Evolutionary conservation across 306 rosid genomes (phyloP), one percentile per base, ranked within the genome.

Genomic region (Cicer arietinum): DNA sequence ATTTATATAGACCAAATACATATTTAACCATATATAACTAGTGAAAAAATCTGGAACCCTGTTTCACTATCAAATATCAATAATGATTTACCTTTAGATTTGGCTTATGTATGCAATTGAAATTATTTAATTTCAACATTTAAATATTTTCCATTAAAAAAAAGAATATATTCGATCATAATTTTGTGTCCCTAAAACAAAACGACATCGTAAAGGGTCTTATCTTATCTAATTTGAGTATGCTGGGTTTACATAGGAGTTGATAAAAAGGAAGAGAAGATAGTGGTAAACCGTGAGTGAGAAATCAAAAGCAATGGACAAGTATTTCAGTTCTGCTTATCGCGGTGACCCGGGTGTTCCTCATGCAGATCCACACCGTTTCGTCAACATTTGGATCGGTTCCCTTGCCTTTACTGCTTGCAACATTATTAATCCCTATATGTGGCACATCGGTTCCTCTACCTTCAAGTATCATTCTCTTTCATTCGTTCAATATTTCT

Each of bases 291-390:
- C 62, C 18, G 48, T 17, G 13, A 8, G 8, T 11, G 61, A 64
- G 69, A 22, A 39, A 17, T 30, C 2, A 20, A 40, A 57, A 30
- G 42, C 6, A 4, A 90, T 89, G 97, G 97, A 94, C 87, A 94
- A 91, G 91, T 91, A 90, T 54, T 94, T 91, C 75, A 97, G 97
- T 13, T 89, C 89, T 35, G 93, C 98, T 1, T 94, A 91, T 67
- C 82, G 98, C 1, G 98, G 97, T 51, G 98, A 94, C 86, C 97
- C 97, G 1, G 98, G 96, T 1, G 90, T 94, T 42, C 97, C 97
- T 2, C 98, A 90, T 17, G 66, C 93, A 2, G 94, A 81, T 39
- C 78, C 87, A 4, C 86, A 82, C 7, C 86, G 90, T 4, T 94
- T 91, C 81, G 79, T 71, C 16, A 87, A 84, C 84, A 90, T 90